These are phyloP conservation scores for Lenwebbia sp. DNA, from an alignment of 345 rosid species.

Conservation along the genomic window DNA sequence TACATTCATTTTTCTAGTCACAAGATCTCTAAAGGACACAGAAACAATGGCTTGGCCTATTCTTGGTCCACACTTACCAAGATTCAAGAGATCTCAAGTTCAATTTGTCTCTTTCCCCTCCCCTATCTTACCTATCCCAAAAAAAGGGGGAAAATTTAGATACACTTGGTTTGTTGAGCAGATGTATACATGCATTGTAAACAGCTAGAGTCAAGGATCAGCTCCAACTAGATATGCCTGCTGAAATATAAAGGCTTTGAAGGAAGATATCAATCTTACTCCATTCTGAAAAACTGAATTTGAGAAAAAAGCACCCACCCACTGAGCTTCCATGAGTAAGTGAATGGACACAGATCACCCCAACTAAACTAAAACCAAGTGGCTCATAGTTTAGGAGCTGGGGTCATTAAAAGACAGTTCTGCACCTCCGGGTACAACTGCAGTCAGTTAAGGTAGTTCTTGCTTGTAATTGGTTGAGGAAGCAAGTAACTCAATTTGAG, in stretches of 20 bases:
- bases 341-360: not conserved
- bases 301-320: not conserved
- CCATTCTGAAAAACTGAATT: not conserved
- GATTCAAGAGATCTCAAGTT: not conserved
- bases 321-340: not conserved
- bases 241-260: not conserved
- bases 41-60: not conserved
- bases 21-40: not conserved
- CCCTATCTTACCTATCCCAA: not conserved
- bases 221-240: not conserved
- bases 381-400: not conserved
- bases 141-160: not conserved
- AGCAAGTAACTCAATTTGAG: not conserved
- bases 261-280: not conserved
- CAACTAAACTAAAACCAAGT: not conserved
- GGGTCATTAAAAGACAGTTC: not conserved
- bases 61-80: not conserved
- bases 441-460: not conserved
- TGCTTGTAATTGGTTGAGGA: not conserved
- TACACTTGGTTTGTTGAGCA: not conserved
- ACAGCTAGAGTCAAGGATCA: not conserved
- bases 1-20: not conserved
- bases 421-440: not conserved
- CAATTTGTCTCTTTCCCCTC: not conserved
- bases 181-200: not conserved